Evolutionary conservation across 495 filamentous ascomycete species (phyloP), one percentile per base, ranked within the genome.

Genomic region (Penicillium parvum): DNA sequence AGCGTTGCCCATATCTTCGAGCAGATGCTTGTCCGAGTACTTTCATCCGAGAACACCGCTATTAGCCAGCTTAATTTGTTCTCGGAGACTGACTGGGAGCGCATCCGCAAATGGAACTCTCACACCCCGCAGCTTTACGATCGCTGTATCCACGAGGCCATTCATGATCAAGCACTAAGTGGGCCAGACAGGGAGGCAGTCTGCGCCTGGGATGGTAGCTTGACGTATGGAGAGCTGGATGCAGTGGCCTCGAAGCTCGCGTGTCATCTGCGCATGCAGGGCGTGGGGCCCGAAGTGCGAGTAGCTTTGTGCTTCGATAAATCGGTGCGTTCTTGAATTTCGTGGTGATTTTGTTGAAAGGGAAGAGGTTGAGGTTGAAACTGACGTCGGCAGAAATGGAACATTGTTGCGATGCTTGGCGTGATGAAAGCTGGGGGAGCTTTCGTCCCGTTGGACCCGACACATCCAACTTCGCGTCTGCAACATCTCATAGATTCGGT

Each of bases 271-370:
- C 60, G 68, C 19, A 57, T 61, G 40, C 65, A 73, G 32, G 73
- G 75, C 1, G 68, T 78, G 18, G 63, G 69, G 3, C 63, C 72
- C 1, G 75, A 74, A 54, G 54, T 52, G 17, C 54, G 73, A 16
- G 75, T 82, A 33, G 72, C 68, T 3, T 57, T 79, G 12, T 78
- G 70, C 47, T 80, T 81, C 29, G 73, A 82, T 40, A 83, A 82
- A 60, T 78, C 76, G 9, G 68, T 75, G 32, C 56, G 67, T 62
- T 25, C 23, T 18, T 32, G n/a, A 40, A 20, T 17, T 21, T 8
- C 7, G 3, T 32, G 28, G 10, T 36, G 17, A 7, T n/a, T 7
- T 19, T 23, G 8, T 3, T 22, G 14, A 11, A 23, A 27, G 18
- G 32, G 14, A n/a, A n/a, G n/a, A n/a, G n/a, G n/a, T n/a, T n/a